phyloP scores from a whole-genome alignment of 169 alveolate species.

The Eimeria brunetti region DNA sequence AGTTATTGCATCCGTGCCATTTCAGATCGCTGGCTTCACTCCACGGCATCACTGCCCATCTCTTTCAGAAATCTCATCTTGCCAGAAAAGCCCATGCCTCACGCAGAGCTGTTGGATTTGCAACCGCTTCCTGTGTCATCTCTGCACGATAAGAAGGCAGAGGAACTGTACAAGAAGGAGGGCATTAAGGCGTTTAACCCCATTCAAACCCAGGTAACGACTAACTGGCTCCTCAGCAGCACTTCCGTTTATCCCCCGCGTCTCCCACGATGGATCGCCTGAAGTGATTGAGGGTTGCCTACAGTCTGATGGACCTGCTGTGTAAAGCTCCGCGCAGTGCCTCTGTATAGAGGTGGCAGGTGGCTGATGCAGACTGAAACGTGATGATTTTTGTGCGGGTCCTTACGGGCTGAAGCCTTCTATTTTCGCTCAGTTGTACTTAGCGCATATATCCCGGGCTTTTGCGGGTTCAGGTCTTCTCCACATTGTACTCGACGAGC shows the following conservation, averaged over 20 bases:
- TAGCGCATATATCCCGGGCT: no score
- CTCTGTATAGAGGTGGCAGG: background rate
- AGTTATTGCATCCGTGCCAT: conserved; percentile 97
- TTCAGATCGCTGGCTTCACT: conserved; percentile 96
- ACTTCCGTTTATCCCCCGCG: background rate
- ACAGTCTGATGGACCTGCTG: background rate
- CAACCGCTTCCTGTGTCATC: conserved; percentile 96
- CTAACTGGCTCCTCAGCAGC: conserved; percentile 75
- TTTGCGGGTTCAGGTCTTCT: conserved; percentile 60
- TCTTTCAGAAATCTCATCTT: conserved; percentile 94
- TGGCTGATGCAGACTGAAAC: background rate
- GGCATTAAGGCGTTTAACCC: conserved; percentile 85
- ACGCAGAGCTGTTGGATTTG: conserved; percentile 96
- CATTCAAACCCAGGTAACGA: conserved; percentile 85
- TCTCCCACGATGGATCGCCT: background rate
- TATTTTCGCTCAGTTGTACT: background rate
- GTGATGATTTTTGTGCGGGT: background rate
- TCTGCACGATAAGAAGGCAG: conserved; percentile 91
- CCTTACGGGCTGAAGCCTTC: background rate
- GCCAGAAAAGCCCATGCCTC: conserved; percentile 95
- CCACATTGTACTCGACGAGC: conserved; percentile 88
- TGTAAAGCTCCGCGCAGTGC: background rate
- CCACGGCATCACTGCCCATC: conserved; percentile 91
- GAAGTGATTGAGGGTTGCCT: background rate
- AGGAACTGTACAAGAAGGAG: conserved; percentile 82